These are phyloP conservation scores for Fusarium buxicola DNA, from an alignment of 2,329 filamentous ascomycete genomes.

Conservation along the genomic window DNA sequence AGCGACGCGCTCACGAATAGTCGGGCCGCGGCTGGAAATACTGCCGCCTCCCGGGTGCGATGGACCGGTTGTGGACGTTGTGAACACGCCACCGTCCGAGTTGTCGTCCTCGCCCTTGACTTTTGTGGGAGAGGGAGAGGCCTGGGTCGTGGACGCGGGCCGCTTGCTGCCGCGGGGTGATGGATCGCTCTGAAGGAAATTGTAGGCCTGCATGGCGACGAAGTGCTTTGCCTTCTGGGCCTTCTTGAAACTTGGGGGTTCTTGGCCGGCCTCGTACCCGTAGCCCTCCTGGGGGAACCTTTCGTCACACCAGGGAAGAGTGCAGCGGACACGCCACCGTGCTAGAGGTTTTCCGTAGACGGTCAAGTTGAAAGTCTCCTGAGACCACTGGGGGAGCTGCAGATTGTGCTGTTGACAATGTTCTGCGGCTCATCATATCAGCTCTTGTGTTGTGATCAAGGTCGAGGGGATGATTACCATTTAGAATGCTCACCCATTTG, in stretches of 20 bases:
- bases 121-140: constrained; percentile 18
- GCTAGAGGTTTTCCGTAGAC: constrained; percentile 27
- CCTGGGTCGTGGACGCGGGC: constrained; percentile 8
- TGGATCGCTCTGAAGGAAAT: constrained; percentile 5
- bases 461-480: constrained; percentile 33
- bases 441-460: too few species aligned
- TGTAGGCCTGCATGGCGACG: constrained; percentile 60
- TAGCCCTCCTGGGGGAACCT: constrained; percentile 50
- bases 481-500: constrained; percentile 48
- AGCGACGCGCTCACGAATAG: constrained; percentile 46
- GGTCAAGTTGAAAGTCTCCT: constrained; percentile 29
- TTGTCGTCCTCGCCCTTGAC: constrained; percentile 30
- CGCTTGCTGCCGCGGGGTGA: constrained; percentile 18
- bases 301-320: constrained; percentile 31
- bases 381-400: constrained; percentile 7
- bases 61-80: background rate
- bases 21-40: background rate
- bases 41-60: background rate
- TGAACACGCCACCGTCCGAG: constrained; percentile 23
- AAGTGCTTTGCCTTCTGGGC: constrained; percentile 67
- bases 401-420: constrained; percentile 19
- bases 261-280: constrained; percentile 46
- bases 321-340: constrained; percentile 46
- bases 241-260: constrained; percentile 53
- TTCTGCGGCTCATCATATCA: too few species aligned